phyloP scores from a whole-genome alignment of 768 basidiomycete species.

The Chalciporus pseudorubinellus region DNA sequence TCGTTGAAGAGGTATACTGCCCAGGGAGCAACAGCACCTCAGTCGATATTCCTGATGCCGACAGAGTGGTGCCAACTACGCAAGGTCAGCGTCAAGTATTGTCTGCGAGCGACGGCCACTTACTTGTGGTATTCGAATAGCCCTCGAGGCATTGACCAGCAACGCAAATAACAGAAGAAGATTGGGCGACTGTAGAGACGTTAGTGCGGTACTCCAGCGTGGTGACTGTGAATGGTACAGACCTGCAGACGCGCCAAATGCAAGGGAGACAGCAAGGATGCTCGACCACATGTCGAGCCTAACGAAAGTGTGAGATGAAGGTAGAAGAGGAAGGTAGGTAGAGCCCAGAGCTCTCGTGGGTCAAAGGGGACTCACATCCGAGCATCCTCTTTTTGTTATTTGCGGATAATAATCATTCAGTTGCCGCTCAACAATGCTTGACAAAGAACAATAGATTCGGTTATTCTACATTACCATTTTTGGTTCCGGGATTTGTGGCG shows the following conservation, averaged over 20 bases:
- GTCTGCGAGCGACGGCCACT: conserved; percentile 33
- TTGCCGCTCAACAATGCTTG: conserved; percentile 27
- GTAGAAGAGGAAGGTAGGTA: conserved; percentile 11
- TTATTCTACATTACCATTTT: conserved; percentile 10
- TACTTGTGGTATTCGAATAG: conserved; percentile 64
- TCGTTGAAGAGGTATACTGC: conserved; percentile 68
- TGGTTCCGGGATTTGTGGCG: conserved; percentile 10
- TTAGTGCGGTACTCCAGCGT: background rate
- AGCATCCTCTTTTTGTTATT: conserved; percentile 32
- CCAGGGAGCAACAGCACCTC: conserved; percentile 70
- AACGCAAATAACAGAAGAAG: conserved; percentile 71
- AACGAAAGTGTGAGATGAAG: conserved; percentile 24
- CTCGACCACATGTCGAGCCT: conserved; percentile 40
- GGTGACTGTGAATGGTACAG: conserved; percentile 10
- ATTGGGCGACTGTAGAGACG: conserved; percentile 48
- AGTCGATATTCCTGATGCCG: conserved; percentile 50
- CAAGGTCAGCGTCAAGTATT: conserved; percentile 12
- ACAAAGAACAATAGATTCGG: conserved; percentile 27
- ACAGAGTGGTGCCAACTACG: conserved; percentile 69
- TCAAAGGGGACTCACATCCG: background rate
- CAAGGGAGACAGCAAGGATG: conserved; percentile 36
- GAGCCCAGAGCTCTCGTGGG: conserved; percentile 21
- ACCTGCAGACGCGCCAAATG: conserved; percentile 41
- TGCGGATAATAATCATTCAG: conserved; percentile 24
- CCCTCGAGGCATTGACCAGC: conserved; percentile 88